Conservation (phyloP, 2,329 filamentous ascomycete species). For the Paracoccidioides brasiliensis region DNA sequence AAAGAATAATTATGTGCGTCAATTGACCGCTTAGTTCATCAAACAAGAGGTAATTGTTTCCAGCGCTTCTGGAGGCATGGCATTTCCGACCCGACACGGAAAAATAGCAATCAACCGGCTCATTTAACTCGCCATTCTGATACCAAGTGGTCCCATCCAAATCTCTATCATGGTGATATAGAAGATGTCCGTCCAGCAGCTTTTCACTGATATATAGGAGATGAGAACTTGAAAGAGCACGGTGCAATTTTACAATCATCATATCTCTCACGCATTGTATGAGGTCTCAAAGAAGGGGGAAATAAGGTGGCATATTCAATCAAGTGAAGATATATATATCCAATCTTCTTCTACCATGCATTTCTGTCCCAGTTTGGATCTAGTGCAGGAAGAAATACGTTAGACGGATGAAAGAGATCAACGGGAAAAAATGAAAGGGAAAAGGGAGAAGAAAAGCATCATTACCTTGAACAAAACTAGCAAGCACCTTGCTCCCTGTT, state of each 20-base stretch:
- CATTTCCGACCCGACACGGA: background rate
- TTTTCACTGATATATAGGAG: background rate
- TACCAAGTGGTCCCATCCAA: background rate
- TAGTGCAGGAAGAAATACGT: constrained; percentile 15
- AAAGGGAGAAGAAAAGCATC: background rate
- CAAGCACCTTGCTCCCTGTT: constrained; percentile 93
- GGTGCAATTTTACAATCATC: background rate
- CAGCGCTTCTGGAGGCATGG: background rate
- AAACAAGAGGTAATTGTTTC: background rate
- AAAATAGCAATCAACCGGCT: background rate
- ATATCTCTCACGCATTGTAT: background rate
- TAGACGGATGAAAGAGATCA: background rate
- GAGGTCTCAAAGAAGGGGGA: background rate
- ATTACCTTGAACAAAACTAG: constrained; percentile 89
- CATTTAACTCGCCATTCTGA: background rate
- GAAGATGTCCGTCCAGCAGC: background rate
- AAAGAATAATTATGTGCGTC: background rate
- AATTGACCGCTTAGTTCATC: background rate
- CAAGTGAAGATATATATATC: background rate
- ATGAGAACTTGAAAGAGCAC: background rate
- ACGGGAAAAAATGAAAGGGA: background rate
- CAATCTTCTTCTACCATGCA: constrained; percentile 48
- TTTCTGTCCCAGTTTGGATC: constrained; percentile 69
- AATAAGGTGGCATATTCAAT: background rate
- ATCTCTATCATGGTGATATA: background rate